Evolutionary conservation across 371 early-diverging fungal species (phyloP), one percentile per base, ranked within the genome.

Genomic region (Nematocida ausubeli): DNA sequence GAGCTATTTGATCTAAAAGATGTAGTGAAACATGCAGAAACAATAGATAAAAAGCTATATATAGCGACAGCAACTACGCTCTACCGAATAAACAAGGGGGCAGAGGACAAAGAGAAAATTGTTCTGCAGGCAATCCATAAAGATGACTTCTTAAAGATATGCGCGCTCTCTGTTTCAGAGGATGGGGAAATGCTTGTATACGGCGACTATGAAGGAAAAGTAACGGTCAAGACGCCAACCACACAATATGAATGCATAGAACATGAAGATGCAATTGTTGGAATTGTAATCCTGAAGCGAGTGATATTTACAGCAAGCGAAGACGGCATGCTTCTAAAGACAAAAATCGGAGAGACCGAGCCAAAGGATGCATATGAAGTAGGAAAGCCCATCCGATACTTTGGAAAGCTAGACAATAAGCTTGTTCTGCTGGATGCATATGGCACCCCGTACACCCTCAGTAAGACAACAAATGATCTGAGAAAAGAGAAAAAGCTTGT

Each of bases 201-300:
- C 14, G 78, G 78, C 22, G 37, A 62, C 35, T 40, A 75, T 39
- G 78, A 65, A 16, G 78, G 78, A 40, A 47, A 44, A 42, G 26
- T 75, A 9, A 75, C 67, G 5, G 56, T 75, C 50, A 58, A 40
- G 34, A 12, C 6, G 51, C 3, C 9, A 7, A 24, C 34, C 28
- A 12, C 28, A 6, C 28, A 32, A 51, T 39, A 56, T 32, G 37
- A 16, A 5, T 75, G 50, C 12, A 19, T 12, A 2, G 65, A 63
- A 28, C 78, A 75, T 37, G 78, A 75, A 64, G 78, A 75, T 39
- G 28, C 34, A 26, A 52, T 75, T 14, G 56, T 75, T 19, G 67
- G 49, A 7, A 26, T 75, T 9, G 35, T 66, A 22, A 26, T 66
- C 6, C 44, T 26, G 5, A 75, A n/a, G 14, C 66, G 26, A 35